Evolutionary conservation across 2,329 filamentous ascomycete genomes (phyloP).

Genomic region (Aspergillus texensis): DNA sequence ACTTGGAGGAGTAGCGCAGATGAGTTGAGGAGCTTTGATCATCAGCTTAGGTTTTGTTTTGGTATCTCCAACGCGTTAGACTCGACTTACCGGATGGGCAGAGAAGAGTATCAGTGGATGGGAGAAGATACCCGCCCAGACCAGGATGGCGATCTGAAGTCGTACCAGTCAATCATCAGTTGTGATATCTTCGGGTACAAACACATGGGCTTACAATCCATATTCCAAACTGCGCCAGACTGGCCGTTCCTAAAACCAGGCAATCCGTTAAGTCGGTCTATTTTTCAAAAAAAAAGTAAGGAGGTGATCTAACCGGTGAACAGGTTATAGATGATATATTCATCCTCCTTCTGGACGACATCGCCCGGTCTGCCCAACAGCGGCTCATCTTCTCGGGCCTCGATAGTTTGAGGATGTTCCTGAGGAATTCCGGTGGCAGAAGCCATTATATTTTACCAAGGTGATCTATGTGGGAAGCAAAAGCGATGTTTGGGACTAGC

Average conservation of each 20-base stretch:
- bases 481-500: neutral
- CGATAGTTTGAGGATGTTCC: conserved; percentile 43
- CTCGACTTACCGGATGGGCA: conserved; percentile 76
- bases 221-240: conserved; percentile 77
- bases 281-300: neutral
- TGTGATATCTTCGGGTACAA: neutral
- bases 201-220: conserved; percentile 58
- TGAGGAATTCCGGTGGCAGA: conserved; percentile 70
- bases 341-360: conserved; percentile 67
- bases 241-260: conserved; percentile 67
- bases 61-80: conserved; percentile 40
- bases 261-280: neutral
- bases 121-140: conserved; percentile 78
- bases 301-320: conserved; percentile 61
- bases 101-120: conserved; percentile 79
- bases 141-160: conserved; percentile 65
- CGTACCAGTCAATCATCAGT: neutral
- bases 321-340: conserved; percentile 70
- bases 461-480: neutral
- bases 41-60: neutral
- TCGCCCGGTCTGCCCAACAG: conserved; percentile 72
- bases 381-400: conserved; percentile 64
- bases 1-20: conserved; percentile 73
- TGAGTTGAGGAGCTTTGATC: conserved; percentile 54
- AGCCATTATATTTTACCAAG: conserved; percentile 56